Evolutionary conservation across 2,329 filamentous ascomycete species (phyloP).

Genomic region (Thelonectria rubi): DNA sequence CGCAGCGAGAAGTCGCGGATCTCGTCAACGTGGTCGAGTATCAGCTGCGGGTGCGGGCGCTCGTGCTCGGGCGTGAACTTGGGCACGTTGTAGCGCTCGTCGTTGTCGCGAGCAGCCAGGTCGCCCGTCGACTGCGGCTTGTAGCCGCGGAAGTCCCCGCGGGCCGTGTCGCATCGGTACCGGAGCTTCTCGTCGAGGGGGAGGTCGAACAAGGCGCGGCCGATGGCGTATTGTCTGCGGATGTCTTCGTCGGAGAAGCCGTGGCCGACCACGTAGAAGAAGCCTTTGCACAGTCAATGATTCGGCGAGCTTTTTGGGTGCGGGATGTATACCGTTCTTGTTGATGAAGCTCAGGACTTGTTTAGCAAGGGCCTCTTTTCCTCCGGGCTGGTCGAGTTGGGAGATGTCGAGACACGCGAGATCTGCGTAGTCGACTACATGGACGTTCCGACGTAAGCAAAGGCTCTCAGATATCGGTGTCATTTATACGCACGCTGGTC

Average conservation of each 20-base stretch:
- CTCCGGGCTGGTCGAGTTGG: constrained; percentile 12
- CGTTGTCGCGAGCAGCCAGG: constrained; percentile 16
- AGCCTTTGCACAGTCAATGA: constrained; percentile 31
- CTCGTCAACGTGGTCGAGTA: constrained; percentile 9
- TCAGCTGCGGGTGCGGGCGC: constrained; percentile 10
- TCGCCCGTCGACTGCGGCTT: constrained; percentile 17
- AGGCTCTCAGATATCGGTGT: background rate
- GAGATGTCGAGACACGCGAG: constrained; percentile 16
- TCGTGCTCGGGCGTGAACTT: constrained; percentile 18
- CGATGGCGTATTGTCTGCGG: constrained; percentile 66
- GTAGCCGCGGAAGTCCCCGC: constrained; percentile 17
- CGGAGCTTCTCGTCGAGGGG: constrained; percentile 68
- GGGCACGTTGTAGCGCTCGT: constrained; percentile 22
- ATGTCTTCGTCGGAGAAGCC: constrained; percentile 66
- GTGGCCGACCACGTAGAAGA: constrained; percentile 70
- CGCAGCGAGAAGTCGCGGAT: constrained; percentile 16
- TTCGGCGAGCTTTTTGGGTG: background rate
- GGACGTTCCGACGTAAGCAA: background rate
- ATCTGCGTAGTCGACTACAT: constrained; percentile 18
- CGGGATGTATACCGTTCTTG: constrained; percentile 1
- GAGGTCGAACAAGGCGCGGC: constrained; percentile 59
- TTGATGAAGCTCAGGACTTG: constrained; percentile 17
- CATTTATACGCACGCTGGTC: background rate
- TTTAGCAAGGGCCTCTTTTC: constrained; percentile 12
- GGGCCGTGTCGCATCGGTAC: constrained; percentile 44